Conservation (phyloP, 2,329 filamentous ascomycete species). For the Aspergillus alliaceus region DNA sequence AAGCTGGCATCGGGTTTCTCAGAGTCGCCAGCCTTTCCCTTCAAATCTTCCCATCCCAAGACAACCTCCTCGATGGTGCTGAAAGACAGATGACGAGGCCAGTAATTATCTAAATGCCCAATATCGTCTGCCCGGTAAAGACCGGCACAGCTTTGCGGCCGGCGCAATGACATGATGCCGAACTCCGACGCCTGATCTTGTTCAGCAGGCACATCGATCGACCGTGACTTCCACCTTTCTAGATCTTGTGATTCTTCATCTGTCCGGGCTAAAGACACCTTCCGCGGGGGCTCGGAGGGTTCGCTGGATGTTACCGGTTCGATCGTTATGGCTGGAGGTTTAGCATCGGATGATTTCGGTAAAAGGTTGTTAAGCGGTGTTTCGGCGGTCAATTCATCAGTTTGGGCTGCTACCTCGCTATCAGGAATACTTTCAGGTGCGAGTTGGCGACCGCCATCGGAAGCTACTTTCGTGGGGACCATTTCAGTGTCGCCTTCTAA, state of each 20-base stretch:
- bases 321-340: constrained; percentile 35
- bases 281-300: constrained; percentile 18
- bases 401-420: constrained; percentile 14
- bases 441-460: constrained; percentile 15
- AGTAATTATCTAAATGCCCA: constrained; percentile 29
- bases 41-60: constrained; percentile 35
- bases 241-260: constrained; percentile 32
- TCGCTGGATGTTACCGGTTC: constrained; percentile 24
- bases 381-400: constrained; percentile 13
- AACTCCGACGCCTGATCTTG: constrained; percentile 26
- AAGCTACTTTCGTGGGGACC: constrained; percentile 8
- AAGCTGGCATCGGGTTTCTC: constrained; percentile 40
- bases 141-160: constrained; percentile 38
- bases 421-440: constrained; percentile 21
- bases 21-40: constrained; percentile 23
- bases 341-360: constrained; percentile 16
- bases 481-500: constrained; percentile 32
- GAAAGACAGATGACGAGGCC: constrained; percentile 47
- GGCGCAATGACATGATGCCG: constrained; percentile 33
- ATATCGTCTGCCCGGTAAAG: constrained; percentile 20
- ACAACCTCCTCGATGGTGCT: constrained; percentile 49
- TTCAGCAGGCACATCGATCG: constrained; percentile 30
- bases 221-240: constrained; percentile 28
- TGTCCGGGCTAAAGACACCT: constrained; percentile 12
- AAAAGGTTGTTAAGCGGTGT: constrained; percentile 7